These are phyloP conservation scores for Steccherinum ochraceum DNA, from an alignment of 768 basidiomycete species.

Conservation along the genomic window DNA sequence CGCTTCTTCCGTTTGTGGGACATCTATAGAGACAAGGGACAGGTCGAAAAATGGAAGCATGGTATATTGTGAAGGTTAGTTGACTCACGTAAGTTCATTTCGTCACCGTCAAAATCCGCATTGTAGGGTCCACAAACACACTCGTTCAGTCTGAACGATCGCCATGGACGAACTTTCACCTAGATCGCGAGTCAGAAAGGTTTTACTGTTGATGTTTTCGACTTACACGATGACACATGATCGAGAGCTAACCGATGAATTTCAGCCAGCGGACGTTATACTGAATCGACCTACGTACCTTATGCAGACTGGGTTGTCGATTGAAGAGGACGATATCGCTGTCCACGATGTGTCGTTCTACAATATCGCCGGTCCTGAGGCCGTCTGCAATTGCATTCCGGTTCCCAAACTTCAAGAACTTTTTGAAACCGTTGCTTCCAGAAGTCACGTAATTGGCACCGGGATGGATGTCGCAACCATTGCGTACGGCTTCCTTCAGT, in stretches of 20 bases:
- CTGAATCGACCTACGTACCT: too few relatives aligned
- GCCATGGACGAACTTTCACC: slow-evolving; percentile 94
- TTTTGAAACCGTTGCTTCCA: slow-evolving; percentile 75
- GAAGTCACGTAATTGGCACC: slow-evolving; percentile 92
- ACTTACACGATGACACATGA: slow-evolving; percentile 93
- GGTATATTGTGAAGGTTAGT: slow-evolving; percentile 9
- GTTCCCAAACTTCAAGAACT: slow-evolving; percentile 86
- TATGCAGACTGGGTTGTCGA: slow-evolving; percentile 97
- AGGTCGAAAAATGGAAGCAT: too few relatives aligned
- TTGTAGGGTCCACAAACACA: slow-evolving; percentile 99
- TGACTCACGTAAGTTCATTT: slow-evolving; percentile 94
- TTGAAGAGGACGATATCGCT: slow-evolving; percentile 98
- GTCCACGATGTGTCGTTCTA: slow-evolving; percentile 92
- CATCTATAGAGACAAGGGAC: slow-evolving; percentile 52
- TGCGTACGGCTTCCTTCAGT: slow-evolving; percentile 72
- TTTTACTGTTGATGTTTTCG: background rate
- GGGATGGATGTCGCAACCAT: slow-evolving; percentile 87
- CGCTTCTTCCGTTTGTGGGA: slow-evolving; percentile 98
- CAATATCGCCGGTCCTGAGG: slow-evolving; percentile 81
- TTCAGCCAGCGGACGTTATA: slow-evolving; percentile 1
- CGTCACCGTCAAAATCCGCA: slow-evolving; percentile 99
- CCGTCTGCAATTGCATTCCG: slow-evolving; percentile 74
- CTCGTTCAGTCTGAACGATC: slow-evolving; percentile 95
- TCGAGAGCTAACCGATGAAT: slow-evolving; percentile 94
- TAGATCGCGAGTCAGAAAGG: slow-evolving; percentile 23